These are phyloP conservation scores for Bryopsis sp. DNA, from an alignment of 139 green algal species.

Conservation along the genomic window DNA sequence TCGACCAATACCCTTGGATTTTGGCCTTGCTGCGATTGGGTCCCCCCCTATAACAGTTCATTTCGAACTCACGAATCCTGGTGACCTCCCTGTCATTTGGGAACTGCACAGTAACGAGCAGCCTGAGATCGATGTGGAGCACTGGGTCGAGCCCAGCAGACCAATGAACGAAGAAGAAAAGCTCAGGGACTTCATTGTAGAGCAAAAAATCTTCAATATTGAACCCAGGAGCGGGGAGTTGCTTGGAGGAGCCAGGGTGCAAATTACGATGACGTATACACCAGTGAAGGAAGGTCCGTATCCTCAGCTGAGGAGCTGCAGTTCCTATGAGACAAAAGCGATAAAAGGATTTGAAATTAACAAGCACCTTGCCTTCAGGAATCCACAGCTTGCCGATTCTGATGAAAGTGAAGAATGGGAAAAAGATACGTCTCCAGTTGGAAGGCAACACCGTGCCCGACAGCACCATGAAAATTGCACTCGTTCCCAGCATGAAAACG, in stretches of 20 bases:
- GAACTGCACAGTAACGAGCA: slow-evolving; percentile 47
- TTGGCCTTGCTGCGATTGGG: slow-evolving; percentile 32
- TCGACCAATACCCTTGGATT: slow-evolving; percentile 34
- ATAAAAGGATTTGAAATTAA: not conserved
- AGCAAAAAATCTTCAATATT: slow-evolving; percentile 50
- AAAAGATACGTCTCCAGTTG: slow-evolving; percentile 50
- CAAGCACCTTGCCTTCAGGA: slow-evolving; percentile 26
- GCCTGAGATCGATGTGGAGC: slow-evolving; percentile 52
- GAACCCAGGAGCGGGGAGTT: slow-evolving; percentile 34
- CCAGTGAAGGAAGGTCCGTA: slow-evolving; percentile 4
- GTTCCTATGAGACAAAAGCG: not conserved
- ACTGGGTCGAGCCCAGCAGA: slow-evolving; percentile 58
- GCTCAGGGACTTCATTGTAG: slow-evolving; percentile 38
- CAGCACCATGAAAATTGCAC: slow-evolving; percentile 23
- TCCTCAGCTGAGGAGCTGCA: not conserved
- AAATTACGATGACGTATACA: slow-evolving; percentile 28
- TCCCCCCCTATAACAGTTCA: slow-evolving; percentile 7
- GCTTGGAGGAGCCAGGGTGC: slow-evolving; percentile 18
- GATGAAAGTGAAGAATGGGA: slow-evolving; percentile 46
- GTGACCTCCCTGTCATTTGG: slow-evolving; percentile 24
- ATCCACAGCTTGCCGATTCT: slow-evolving; percentile 45
- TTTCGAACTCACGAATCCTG: slow-evolving; percentile 41
- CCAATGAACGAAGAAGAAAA: slow-evolving; percentile 37
- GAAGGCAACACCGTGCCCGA: slow-evolving; percentile 27
- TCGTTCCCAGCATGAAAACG: slow-evolving; percentile 23